Evolutionary conservation across 345 rosid species (phyloP), one percentile per base, ranked within the genome.

Genomic region (Excoecaria agallocha): DNA sequence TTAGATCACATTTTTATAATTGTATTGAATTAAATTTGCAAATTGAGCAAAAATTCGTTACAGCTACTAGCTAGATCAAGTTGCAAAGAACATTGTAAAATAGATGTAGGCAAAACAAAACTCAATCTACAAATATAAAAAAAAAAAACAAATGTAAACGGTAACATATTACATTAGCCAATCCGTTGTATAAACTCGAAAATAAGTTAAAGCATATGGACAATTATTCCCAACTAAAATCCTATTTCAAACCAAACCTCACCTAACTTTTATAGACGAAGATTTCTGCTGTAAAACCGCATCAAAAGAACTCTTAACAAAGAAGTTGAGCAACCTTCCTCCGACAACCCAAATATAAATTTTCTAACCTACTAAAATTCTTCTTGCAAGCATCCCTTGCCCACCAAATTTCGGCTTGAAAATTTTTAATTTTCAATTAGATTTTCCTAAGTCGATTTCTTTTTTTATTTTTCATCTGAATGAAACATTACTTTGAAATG

Each of bases 361-460:
- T 79, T 80, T 84, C 87, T 57, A 63, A 75, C 84, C 87, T 66
- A 75, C 78, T 79, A 55, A 6, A 43, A 72, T 50, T 51, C 77
- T 77, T 77, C 76, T 72, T 66, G 77, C 82, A 75, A 80, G 78
- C 52, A 63, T 81, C 52, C 55, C 15, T 11, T 25, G 56, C 38
- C 41, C 19, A 49, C 67, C 62, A 68, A 64, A 19, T 76, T 69
- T 15, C 60, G 50, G 19, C 61, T 61, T 13, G 13, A 4, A 39
- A 19, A 62, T 6, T 62, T 62, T 58, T 0, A 0, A 58, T 10
- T 25, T 58, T 58, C 30, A 20, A 58, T 8, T 19, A 5, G 57
- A 61, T 12, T 57, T 57, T 9, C 12, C 25, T 20, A 57, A 3
- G 61, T n/a, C 9, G 19, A 4, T 6, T 17, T 19, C 0, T 55